These are phyloP conservation scores for Monosporascus ibericus DNA, from an alignment of 2,329 filamentous ascomycete genomes.

Conservation along the genomic window DNA sequence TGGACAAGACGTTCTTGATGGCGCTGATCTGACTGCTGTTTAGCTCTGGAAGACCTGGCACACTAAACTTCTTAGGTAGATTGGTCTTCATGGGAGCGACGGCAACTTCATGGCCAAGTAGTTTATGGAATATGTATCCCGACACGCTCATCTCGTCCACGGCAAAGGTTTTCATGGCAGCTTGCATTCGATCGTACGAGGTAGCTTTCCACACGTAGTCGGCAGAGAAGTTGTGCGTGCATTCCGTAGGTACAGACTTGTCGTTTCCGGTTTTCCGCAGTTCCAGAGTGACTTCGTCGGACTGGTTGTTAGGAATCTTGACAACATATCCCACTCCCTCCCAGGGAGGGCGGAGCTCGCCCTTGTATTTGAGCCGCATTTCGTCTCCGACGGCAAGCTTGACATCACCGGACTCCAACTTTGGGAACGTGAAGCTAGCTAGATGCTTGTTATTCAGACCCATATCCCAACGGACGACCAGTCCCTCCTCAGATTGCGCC, in stretches of 20 bases:
- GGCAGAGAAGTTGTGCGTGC: slow-evolving; percentile 95
- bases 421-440: slow-evolving; percentile 90
- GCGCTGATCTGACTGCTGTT: slow-evolving; percentile 95
- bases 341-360: slow-evolving; percentile 86
- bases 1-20: slow-evolving; percentile 90
- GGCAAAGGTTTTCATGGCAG: slow-evolving; percentile 98
- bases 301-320: slow-evolving; percentile 99
- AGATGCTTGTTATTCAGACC: slow-evolving; percentile 97
- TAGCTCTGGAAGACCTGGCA: slow-evolving; percentile 86
- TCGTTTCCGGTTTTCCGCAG: slow-evolving; percentile 91
- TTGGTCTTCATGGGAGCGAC: slow-evolving; percentile 92
- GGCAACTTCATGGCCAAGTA: slow-evolving; percentile 91
- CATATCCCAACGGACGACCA: slow-evolving; percentile 89
- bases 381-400: slow-evolving; percentile 97
- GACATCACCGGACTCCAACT: slow-evolving; percentile 95
- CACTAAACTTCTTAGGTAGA: slow-evolving; percentile 94
- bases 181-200: slow-evolving; percentile 98
- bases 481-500: slow-evolving; percentile 92
- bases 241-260: slow-evolving; percentile 91
- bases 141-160: slow-evolving; percentile 98
- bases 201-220: slow-evolving; percentile 99
- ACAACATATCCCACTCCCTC: slow-evolving; percentile 98
- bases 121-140: slow-evolving; percentile 95
- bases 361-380: slow-evolving; percentile 95
- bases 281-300: slow-evolving; percentile 93